Percentiles rank a stretch among this genome's conserved stretches.
phyloP scores from a whole-genome alignment of 1,139 yeast species.

The Geotrichum klebahnii region DNA sequence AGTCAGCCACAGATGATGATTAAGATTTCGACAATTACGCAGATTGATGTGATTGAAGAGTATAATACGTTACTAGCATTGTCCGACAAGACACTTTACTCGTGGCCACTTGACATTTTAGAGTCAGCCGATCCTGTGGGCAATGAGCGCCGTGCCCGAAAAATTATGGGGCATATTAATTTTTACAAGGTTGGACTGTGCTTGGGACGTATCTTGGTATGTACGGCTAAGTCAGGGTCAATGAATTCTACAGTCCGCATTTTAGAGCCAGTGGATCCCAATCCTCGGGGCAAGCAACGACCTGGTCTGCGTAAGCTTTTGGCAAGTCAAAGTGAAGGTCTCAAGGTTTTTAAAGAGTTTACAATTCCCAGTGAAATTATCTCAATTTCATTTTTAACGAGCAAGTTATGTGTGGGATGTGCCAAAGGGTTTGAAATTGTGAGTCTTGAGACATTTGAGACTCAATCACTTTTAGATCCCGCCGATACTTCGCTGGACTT shows the following conservation, averaged over 20 bases:
- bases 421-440: constrained; percentile 95
- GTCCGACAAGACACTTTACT: constrained; percentile 75
- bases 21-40: constrained; percentile 73
- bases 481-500: constrained; percentile 96
- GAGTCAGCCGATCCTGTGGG: constrained; percentile 53
- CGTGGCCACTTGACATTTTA: constrained; percentile 79
- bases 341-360: constrained; percentile 74
- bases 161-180: constrained; percentile 75
- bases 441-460: constrained; percentile 66
- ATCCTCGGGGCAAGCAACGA: constrained; percentile 39
- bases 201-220: constrained; percentile 79
- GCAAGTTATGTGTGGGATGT: constrained; percentile 89
- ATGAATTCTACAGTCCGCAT: constrained; percentile 74
- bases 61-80: constrained; percentile 78
- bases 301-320: constrained; percentile 50
- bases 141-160: constrained; percentile 71
- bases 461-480: constrained; percentile 79
- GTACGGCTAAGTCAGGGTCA: constrained; percentile 78
- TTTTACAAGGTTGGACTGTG: constrained; percentile 92
- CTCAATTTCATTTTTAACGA: constrained; percentile 82
- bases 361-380: constrained; percentile 84
- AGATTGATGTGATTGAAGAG: constrained; percentile 87
- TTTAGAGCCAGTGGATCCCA: constrained; percentile 74
- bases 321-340: constrained; percentile 45
- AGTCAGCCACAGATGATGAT: constrained; percentile 77